Evolutionary conservation across 2,329 filamentous ascomycete genomes (phyloP).

Genomic region (Fusarium illudens): DNA sequence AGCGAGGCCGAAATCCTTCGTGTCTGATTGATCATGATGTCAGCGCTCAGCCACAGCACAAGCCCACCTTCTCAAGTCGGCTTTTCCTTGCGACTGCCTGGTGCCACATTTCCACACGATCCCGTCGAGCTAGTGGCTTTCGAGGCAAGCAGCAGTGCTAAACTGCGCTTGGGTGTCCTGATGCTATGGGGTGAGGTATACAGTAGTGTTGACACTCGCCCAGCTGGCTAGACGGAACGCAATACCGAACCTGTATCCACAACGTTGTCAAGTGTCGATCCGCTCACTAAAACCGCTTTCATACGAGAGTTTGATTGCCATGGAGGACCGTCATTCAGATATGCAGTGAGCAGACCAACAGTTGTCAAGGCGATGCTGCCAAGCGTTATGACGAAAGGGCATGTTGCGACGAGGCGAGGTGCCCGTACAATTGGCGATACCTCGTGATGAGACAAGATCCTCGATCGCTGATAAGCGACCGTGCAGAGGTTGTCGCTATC

Average conservation of each 20-base stretch:
- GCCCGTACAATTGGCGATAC: neutral
- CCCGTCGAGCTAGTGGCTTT: constrained; percentile 14
- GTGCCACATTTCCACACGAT: constrained; percentile 23
- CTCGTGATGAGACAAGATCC: neutral
- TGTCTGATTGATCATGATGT: constrained; percentile 34
- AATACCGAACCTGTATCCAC: constrained; percentile 34
- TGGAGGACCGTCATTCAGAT: constrained; percentile 20
- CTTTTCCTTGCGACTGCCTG: constrained; percentile 11
- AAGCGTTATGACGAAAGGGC: neutral
- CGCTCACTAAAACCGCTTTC: constrained; percentile 8
- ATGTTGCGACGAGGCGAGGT: neutral
- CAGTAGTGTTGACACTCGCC: constrained; percentile 4
- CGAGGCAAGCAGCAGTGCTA: neutral
- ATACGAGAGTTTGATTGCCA: constrained; percentile 31
- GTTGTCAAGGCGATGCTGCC: constrained; percentile 7
- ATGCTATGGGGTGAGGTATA: constrained; percentile 21
- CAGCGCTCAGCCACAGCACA: constrained; percentile 29
- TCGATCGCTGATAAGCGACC: neutral
- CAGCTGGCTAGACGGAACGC: constrained; percentile 32
- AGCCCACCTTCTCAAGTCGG: constrained; percentile 28
- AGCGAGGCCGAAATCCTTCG: constrained; percentile 26
- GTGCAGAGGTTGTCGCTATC: neutral
- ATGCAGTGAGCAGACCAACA: constrained; percentile 8
- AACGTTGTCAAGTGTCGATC: constrained; percentile 14
- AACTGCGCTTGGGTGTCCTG: constrained; percentile 28